These are phyloP conservation scores for Suhomyces atakaporum DNA, from an alignment of 1,139 yeast species.

Conservation along the genomic window DNA sequence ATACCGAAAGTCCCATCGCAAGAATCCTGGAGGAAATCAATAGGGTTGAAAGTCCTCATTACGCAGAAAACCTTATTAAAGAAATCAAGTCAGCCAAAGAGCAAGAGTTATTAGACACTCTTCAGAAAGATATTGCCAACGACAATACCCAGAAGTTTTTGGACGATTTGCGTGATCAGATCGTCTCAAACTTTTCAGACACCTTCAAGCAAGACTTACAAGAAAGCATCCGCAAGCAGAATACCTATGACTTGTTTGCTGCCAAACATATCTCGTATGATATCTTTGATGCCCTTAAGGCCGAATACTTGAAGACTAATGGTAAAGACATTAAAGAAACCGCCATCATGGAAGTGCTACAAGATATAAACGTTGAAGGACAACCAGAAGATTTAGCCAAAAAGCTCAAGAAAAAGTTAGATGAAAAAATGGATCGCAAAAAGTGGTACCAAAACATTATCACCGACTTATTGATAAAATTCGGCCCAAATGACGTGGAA, in stretches of 20 bases:
- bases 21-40: constrained; percentile 11
- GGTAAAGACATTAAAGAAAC: constrained; percentile 18
- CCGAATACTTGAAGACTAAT: constrained; percentile 23
- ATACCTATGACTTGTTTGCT: constrained; percentile 24
- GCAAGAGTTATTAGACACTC: constrained; percentile 19
- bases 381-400: constrained; percentile 13
- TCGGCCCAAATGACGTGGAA: constrained; percentile 16
- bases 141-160: constrained; percentile 17
- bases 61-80: constrained; percentile 10
- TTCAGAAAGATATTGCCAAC: constrained; percentile 18
- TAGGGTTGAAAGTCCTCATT: constrained; percentile 14
- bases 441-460: constrained; percentile 25
- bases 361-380: constrained; percentile 15
- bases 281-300: constrained; percentile 25
- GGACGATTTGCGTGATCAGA: constrained; percentile 16
- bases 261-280: constrained; percentile 22
- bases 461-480: constrained; percentile 13
- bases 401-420: constrained; percentile 18
- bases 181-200: constrained; percentile 16
- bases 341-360: constrained; percentile 23
- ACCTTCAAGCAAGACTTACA: constrained; percentile 21
- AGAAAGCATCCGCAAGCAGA: constrained; percentile 19
- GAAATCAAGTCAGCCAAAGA: constrained; percentile 20
- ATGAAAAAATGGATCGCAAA: constrained; percentile 18
- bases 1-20: constrained; percentile 1